Evolutionary conservation across 345 rosid genomes (phyloP), one percentile per base, ranked within the genome.

Genomic region (Acer campestre): DNA sequence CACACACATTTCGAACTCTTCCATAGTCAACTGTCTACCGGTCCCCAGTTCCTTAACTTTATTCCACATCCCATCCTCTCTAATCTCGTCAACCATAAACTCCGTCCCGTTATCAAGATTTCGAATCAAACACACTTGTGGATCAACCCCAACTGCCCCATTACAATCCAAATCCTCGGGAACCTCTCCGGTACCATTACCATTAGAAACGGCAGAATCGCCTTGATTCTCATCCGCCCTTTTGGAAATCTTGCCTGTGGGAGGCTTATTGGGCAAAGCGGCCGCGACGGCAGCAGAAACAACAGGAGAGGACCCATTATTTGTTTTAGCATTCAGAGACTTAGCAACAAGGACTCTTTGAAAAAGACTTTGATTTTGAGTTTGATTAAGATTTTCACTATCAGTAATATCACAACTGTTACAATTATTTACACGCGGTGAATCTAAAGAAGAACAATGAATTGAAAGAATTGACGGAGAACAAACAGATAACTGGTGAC

Each of bases 41-140:
- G 98, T 96, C 20, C 90, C 97, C 4, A 96, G 93, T 88, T 95
- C 99, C 80, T 90, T 89, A 5, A 96, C 87, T 82, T 91, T 89
- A 58, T 95, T 87, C 88, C 90, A 90, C 53, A 75, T 86, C 82
- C 98, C 98, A 67, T 92, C 98, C 79, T 92, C 93, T 82, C 83
- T 86, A 79, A 91, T 74, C 90, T 93, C 98, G 64, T 95, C 92
- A 68, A 93, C 93, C 76, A 95, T 92, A 84, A 96, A 94, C 83
- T 91, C 88, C 71, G 90, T 86, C 67, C 98, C 99, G 68, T 90
- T 90, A 79, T 94, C 99, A 18, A 96, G 97, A 84, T 96, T 89
- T 87, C 84, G 91, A 35, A 96, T 90, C 3, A 90, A 84, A 81
- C 98, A 92, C 55, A 73, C 89, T 72, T 84, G 87, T 61, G 82